Evolutionary conservation across 352 stramenopile species (phyloP).

Genomic region (Phytophthora citrophthora): DNA sequence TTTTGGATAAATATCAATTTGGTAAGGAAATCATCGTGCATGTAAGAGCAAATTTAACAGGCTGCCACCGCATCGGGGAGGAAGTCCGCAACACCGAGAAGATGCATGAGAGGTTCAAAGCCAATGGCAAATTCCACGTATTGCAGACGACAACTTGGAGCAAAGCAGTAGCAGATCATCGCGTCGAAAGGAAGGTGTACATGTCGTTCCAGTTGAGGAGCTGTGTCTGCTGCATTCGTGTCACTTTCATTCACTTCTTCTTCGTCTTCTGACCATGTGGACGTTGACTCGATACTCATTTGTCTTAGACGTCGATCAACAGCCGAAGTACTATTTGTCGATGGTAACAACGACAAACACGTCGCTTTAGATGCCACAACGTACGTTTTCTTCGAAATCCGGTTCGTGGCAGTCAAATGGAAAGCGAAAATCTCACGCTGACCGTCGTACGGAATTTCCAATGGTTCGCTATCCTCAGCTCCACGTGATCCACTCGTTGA

Average conservation of each 20-base stretch:
- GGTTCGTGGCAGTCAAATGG: constrained; percentile 74
- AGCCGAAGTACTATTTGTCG: constrained; percentile 1
- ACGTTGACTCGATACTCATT: constrained; percentile 22
- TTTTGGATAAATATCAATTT: constrained; percentile 25
- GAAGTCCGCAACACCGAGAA: constrained; percentile 67
- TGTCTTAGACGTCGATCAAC: constrained; percentile 25
- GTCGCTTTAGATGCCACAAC: constrained; percentile 65
- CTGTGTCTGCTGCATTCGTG: not conserved
- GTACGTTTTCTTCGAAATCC: constrained; percentile 66
- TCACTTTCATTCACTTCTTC: constrained; percentile 14
- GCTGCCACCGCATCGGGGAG: constrained; percentile 35
- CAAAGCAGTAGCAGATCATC: constrained; percentile 89
- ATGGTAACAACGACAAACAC: constrained; percentile 49
- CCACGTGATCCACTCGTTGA: constrained; percentile 41
- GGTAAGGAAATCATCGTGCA: not conserved
- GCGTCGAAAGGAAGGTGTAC: constrained; percentile 77
- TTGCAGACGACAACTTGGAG: constrained; percentile 54
- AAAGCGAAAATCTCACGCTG: constrained; percentile 70
- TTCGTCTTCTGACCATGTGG: constrained; percentile 27
- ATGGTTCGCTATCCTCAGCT: constrained; percentile 58
- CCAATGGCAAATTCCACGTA: constrained; percentile 90
- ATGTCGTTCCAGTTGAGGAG: constrained; percentile 57
- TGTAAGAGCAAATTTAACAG: not conserved
- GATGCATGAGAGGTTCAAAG: constrained; percentile 85
- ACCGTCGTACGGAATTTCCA: constrained; percentile 68